A percentile compares a stretch with the other conserved stretches of the same genome.
Conservation (phyloP, 2,329 filamentous ascomycete species). For the Alternaria conjuncta region DNA sequence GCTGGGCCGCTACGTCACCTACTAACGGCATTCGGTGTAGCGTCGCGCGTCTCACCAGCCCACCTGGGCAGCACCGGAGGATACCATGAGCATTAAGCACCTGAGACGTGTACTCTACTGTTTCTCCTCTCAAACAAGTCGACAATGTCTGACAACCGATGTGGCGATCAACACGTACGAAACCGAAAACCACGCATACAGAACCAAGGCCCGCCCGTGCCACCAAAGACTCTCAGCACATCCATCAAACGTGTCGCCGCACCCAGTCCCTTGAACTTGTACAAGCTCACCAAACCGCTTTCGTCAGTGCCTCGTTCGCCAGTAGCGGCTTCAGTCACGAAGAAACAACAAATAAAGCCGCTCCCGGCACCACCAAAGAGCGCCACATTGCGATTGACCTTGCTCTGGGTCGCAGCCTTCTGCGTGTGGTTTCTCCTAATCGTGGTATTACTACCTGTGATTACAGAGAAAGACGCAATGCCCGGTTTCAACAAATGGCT, state of each 20-base stretch:
- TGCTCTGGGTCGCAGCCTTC: background rate
- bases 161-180: background rate
- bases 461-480: constrained; percentile 12
- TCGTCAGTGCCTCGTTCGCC: background rate
- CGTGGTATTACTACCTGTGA: constrained; percentile 3
- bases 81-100: background rate
- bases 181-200: background rate
- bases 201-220: background rate
- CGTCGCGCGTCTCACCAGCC: background rate
- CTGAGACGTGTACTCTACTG: accelerated
- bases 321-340: no score
- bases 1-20: background rate
- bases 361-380: background rate
- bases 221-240: background rate
- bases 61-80: background rate
- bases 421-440: constrained; percentile 7
- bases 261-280: background rate
- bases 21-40: background rate
- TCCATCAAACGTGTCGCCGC: background rate
- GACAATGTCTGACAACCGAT: background rate
- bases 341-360: background rate
- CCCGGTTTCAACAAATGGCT: constrained; percentile 19
- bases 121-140: background rate
- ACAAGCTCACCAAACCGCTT: background rate
- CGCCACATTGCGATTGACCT: background rate